These are phyloP conservation scores for Aphanocladium album DNA, from an alignment of 2,329 filamentous ascomycete genomes.

Conservation along the genomic window DNA sequence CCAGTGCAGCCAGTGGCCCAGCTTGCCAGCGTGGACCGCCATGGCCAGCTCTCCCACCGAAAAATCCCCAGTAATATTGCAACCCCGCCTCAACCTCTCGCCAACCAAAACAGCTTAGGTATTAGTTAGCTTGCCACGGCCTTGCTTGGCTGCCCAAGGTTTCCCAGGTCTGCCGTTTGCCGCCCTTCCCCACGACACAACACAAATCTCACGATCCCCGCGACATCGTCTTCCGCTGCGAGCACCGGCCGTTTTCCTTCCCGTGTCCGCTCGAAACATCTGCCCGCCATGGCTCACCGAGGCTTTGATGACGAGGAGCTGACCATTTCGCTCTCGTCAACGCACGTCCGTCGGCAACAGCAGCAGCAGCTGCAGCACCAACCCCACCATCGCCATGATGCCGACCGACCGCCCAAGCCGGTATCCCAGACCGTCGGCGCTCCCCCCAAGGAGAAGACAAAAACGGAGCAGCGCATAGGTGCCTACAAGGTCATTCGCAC, in stretches of 20 bases:
- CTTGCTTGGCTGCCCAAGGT: slow-evolving; percentile 6
- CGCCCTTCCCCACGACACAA: slow-evolving; percentile 4
- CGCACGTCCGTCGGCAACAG: slow-evolving; percentile 52
- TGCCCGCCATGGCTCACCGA: slow-evolving; percentile 43
- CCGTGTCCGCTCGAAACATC: not conserved
- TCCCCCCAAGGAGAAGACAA: slow-evolving; percentile 41
- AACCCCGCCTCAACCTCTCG: slow-evolving; percentile 9
- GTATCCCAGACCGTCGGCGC: slow-evolving; percentile 23
- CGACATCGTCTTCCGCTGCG: not conserved
- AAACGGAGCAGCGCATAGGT: slow-evolving; percentile 77
- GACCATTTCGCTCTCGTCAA: slow-evolving; percentile 67
- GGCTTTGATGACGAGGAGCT: slow-evolving; percentile 77
- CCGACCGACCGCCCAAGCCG: slow-evolving; percentile 20
- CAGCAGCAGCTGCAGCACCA: slow-evolving; percentile 24
- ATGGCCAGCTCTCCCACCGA: not conserved
- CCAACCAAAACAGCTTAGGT: not conserved
- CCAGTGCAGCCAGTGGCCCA: not conserved
- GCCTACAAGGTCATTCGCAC: slow-evolving; percentile 89
- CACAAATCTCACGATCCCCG: slow-evolving; percentile 6
- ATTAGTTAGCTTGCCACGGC: not conserved
- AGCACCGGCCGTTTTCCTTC: not conserved
- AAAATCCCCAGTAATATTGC: not conserved
- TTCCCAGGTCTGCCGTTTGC: not conserved
- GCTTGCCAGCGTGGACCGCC: too few relatives aligned
- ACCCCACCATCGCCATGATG: slow-evolving; percentile 18